A percentile compares a stretch with the other conserved stretches of the same genome.
Conservation (phyloP, 2,329 filamentous ascomycete species). For the Hansfordia pulvinata region DNA sequence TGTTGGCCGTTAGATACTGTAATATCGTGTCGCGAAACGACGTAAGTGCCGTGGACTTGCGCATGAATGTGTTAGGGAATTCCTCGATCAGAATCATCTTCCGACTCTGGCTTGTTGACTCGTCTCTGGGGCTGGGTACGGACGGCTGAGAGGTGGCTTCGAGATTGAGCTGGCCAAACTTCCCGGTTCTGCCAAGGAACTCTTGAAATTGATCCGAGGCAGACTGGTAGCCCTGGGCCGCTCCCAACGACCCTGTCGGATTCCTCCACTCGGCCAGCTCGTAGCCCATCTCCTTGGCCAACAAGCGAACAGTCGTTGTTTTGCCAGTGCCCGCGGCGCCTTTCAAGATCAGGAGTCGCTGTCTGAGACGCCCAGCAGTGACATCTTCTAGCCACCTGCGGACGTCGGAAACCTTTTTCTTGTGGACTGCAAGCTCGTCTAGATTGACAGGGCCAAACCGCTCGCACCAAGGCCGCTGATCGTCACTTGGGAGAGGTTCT, state of each 20-base stretch:
- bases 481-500: slow-evolving; percentile 25
- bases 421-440: slow-evolving; percentile 85
- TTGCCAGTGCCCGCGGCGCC: slow-evolving; percentile 88
- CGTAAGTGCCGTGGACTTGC: slow-evolving; percentile 47
- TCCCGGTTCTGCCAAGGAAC: slow-evolving; percentile 70
- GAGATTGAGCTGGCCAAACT: slow-evolving; percentile 58
- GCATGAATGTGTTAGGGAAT: slow-evolving; percentile 63
- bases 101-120: slow-evolving; percentile 10
- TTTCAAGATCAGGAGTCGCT: slow-evolving; percentile 73
- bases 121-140: slow-evolving; percentile 3
- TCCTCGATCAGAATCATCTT: slow-evolving; percentile 67
- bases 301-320: slow-evolving; percentile 69
- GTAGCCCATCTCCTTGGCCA: slow-evolving; percentile 65
- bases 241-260: slow-evolving; percentile 46
- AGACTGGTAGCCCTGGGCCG: slow-evolving; percentile 51
- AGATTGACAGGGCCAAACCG: slow-evolving; percentile 63
- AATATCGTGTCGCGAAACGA: slow-evolving; percentile 66
- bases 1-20: slow-evolving; percentile 58
- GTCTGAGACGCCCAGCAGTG: slow-evolving; percentile 46
- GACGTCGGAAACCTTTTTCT: slow-evolving; percentile 84
- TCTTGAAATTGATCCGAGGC: slow-evolving; percentile 78
- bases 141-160: slow-evolving; percentile 12
- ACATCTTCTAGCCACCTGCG: slow-evolving; percentile 69
- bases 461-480: slow-evolving; percentile 74
- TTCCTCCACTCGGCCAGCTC: slow-evolving; percentile 87